Base-by-base conservation (phyloP, 2,329 filamentous ascomycete genomes). In the Lasiodiplodia theobromae region DNA sequence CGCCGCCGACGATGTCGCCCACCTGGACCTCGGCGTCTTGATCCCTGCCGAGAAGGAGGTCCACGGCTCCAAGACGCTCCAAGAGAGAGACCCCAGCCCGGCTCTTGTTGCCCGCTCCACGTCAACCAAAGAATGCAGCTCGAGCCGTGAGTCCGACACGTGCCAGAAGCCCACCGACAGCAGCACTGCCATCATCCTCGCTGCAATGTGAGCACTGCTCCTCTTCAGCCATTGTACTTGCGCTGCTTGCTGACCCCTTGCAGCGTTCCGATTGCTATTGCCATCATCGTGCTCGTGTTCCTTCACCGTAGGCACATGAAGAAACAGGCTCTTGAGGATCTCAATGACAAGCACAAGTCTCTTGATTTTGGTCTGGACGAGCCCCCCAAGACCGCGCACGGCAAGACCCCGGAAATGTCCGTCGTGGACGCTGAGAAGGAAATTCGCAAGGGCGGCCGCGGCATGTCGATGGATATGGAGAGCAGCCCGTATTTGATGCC, bases 401-500 rank as follows among this genome's bases (percentile, higher is more conserved):
- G 67, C 25, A 63, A 58, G 49, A 73, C 75, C 64, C 81, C 84
- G 72, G 81, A 89, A 80, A 83, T 88, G 85, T 86, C 83, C 31
- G 86, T 92, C 75, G 89, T 89, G 14, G 80, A 85, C 71, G 71
- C 72, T 47, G 81, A 85, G 71, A 83, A 84, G 72, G 70, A 76
- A 51, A 64, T 77, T 31, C 73, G 74, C 57, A 74, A 77, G 58
- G 77, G 78, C 72, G 76, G 74, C 62, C 84, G 85, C 52, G 86
- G 86, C 16, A 73, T 89, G 71, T 90, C 88, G 18, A 78, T 89
- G 74, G 87, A 89, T 71, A 75, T 95, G 86, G 89, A 91, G 75
- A 88, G 88, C 40, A 96, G 90, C 74, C 96, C 96, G 2, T 99
- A 98, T 78, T 87, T 99, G n/a, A 86, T 98, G n/a, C 94, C 96